Evolutionary conservation across 192 early-diverging fungal species (phyloP).

Genomic region (Backusella psychrophila): DNA sequence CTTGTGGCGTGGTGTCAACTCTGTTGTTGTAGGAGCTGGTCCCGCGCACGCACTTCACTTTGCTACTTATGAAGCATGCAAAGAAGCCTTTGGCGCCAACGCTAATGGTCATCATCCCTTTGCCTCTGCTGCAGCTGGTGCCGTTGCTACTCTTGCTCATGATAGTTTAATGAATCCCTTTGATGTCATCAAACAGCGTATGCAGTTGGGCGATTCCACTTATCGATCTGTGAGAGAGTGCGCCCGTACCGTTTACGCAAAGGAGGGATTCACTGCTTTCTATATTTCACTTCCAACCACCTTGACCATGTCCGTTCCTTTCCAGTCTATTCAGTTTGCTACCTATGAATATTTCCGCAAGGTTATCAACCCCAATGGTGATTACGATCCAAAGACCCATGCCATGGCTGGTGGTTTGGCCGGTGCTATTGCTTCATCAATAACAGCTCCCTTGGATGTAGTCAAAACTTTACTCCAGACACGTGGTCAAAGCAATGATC

Average conservation of each 20-base stretch:
- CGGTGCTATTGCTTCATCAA: slow-evolving; percentile 80
- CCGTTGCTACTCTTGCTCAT: slow-evolving; percentile 80
- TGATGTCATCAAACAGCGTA: slow-evolving; percentile 96
- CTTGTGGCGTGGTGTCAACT: slow-evolving; percentile 92
- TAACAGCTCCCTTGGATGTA: slow-evolving; percentile 92
- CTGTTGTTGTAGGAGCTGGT: slow-evolving; percentile 88
- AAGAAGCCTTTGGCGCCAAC: slow-evolving; percentile 68
- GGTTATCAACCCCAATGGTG: slow-evolving; percentile 72
- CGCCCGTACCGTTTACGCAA: slow-evolving; percentile 60
- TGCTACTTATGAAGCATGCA: slow-evolving; percentile 89
- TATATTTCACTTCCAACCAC: slow-evolving; percentile 96
- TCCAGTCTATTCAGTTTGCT: slow-evolving; percentile 91
- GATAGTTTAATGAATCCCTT: slow-evolving; percentile 96
- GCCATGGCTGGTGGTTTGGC: slow-evolving; percentile 83
- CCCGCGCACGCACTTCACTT: slow-evolving; percentile 96
- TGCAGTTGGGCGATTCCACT: slow-evolving; percentile 80
- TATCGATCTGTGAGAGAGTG: slow-evolving; percentile 74
- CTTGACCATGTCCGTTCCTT: slow-evolving; percentile 91
- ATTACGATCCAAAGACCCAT: slow-evolving; percentile 86
- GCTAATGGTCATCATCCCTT: slow-evolving; percentile 53
- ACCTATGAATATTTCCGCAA: slow-evolving; percentile 90
- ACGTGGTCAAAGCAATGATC: slow-evolving; percentile 70
- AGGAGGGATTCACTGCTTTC: slow-evolving; percentile 83
- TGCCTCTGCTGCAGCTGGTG: slow-evolving; percentile 81
- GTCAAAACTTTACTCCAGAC: slow-evolving; percentile 94